These are phyloP conservation scores for Mediolabrus comicus DNA, from an alignment of 108 stramenopile genomes.

Conservation along the genomic window DNA sequence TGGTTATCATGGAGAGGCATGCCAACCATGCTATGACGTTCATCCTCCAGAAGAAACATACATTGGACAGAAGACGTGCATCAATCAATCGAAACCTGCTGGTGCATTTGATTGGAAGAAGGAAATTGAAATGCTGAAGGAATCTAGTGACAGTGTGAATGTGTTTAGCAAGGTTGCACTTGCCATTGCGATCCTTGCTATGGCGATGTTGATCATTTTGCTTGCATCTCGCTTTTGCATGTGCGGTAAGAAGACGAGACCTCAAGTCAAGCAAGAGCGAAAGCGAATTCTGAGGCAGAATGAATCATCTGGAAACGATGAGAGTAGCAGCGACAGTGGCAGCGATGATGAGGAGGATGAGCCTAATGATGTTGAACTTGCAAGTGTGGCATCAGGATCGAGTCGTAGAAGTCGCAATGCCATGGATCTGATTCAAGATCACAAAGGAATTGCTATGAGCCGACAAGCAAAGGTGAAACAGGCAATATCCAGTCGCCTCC, in stretches of 20 bases:
- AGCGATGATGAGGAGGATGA: slow-evolving; percentile 1
- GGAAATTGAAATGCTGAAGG: slow-evolving; percentile 2
- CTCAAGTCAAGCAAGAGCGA: background rate
- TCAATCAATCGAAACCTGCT: background rate
- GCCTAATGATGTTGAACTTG: background rate
- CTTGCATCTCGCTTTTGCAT: background rate
- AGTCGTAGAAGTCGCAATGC: slow-evolving; percentile 6
- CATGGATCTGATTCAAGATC: slow-evolving; percentile 12
- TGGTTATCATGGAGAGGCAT: slow-evolving; percentile 16
- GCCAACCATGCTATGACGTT: slow-evolving; percentile 30
- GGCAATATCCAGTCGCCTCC: slow-evolving; percentile 1
- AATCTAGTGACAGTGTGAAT: background rate
- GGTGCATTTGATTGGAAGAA: slow-evolving; percentile 14
- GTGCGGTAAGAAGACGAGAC: background rate
- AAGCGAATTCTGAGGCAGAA: background rate
- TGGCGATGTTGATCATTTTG: background rate
- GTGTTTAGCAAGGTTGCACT: background rate
- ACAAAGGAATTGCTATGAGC: slow-evolving; percentile 7
- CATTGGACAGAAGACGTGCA: slow-evolving; percentile 19
- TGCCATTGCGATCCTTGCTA: background rate
- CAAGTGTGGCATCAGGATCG: background rate
- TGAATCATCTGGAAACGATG: background rate
- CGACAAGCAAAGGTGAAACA: background rate
- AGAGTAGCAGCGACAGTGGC: background rate
- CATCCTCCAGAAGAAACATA: background rate